These are phyloP conservation scores for Pyrenochaeta sp. DNA, from an alignment of 2,329 filamentous ascomycete genomes.

Conservation along the genomic window DNA sequence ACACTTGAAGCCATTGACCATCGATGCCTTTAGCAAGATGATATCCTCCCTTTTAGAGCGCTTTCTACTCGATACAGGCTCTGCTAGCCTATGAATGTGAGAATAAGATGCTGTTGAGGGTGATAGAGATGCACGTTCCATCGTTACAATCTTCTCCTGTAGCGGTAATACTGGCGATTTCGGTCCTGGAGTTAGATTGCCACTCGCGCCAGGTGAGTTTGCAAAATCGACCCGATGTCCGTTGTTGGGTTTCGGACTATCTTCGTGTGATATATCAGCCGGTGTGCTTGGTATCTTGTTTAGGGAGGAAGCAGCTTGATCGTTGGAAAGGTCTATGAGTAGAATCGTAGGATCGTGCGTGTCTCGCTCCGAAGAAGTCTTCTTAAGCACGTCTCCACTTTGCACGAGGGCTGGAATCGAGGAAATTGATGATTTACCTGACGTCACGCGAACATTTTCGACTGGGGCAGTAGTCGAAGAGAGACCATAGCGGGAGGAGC, in stretches of 20 bases:
- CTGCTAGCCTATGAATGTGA: slow-evolving; percentile 49
- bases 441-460: slow-evolving; percentile 4
- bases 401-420: slow-evolving; percentile 6
- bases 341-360: not conserved
- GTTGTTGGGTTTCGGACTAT: slow-evolving; percentile 3
- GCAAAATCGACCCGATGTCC: not conserved
- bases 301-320: not conserved
- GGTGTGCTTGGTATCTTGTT: slow-evolving; percentile 4
- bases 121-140: slow-evolving; percentile 1
- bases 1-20: slow-evolving; percentile 82
- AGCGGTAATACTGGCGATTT: not conserved
- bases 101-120: slow-evolving; percentile 22
- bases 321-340: slow-evolving; percentile 17
- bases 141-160: not conserved
- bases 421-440: slow-evolving; percentile 29
- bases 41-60: slow-evolving; percentile 76
- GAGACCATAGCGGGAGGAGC: slow-evolving; percentile 10
- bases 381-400: not conserved
- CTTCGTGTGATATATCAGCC: slow-evolving; percentile 24
- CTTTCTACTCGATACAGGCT: slow-evolving; percentile 65
- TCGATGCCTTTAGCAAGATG: slow-evolving; percentile 78
- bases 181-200: not conserved
- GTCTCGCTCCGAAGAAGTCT: not conserved
- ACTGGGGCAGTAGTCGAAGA: slow-evolving; percentile 15
- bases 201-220: not conserved